phyloP scores from a whole-genome alignment of 768 basidiomycete species.

The Psilocybe tampanensis region DNA sequence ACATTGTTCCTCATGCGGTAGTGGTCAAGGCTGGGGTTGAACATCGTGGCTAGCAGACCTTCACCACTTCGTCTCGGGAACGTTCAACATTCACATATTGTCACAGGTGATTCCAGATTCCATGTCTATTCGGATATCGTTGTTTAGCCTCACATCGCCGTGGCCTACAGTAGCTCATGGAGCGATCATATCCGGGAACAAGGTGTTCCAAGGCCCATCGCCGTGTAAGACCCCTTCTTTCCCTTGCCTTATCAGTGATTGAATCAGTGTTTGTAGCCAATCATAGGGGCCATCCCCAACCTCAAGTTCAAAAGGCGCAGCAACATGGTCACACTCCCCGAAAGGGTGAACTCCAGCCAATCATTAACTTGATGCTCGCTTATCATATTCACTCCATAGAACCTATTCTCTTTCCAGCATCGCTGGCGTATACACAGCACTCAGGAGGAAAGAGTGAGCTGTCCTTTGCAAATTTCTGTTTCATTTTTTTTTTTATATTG shows the following conservation, averaged over 20 bases:
- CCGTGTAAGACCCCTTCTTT: slow-evolving; percentile 15
- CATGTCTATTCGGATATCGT: not conserved
- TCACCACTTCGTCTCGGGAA: not conserved
- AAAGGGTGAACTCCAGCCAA: slow-evolving; percentile 14
- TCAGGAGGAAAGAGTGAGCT: not conserved
- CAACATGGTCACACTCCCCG: slow-evolving; percentile 13
- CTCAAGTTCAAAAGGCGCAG: slow-evolving; percentile 14
- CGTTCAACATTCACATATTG: not conserved
- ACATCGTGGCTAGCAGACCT: not conserved
- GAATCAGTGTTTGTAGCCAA: not conserved
- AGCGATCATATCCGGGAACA: slow-evolving; percentile 14
- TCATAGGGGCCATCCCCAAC: slow-evolving; percentile 11
- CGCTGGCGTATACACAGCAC: not conserved
- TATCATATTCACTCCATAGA: not conserved
- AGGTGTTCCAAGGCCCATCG: slow-evolving; percentile 14
- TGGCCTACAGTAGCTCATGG: slow-evolving; percentile 16
- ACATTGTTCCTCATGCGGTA: not conserved
- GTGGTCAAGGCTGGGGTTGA: not conserved
- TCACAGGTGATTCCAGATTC: not conserved
- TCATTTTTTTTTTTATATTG: not conserved
- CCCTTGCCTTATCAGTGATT: not conserved
- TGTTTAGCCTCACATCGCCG: not conserved
- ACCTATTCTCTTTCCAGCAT: not conserved
- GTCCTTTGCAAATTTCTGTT: not conserved
- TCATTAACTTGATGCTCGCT: not conserved